Evolutionary conservation across 257 asterid genomes (phyloP).

Genomic region (Plantago ovata): DNA sequence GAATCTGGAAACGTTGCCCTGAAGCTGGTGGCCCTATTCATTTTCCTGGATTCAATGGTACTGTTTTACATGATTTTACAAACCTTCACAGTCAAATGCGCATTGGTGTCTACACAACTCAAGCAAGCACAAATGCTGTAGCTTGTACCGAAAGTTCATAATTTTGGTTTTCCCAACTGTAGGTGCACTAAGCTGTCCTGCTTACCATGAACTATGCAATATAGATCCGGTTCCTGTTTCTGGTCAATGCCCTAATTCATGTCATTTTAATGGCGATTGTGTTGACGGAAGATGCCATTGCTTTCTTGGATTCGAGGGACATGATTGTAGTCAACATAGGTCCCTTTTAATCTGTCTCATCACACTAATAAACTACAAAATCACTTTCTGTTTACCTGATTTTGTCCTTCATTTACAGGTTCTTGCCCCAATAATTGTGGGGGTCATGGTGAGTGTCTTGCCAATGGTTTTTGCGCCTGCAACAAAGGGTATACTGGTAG

Average conservation of each 20-base stretch:
- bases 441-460: conserved; percentile 71
- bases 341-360: neutral
- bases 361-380: neutral
- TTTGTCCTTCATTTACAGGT: conserved; percentile 34
- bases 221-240: conserved; percentile 54
- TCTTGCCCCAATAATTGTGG: conserved; percentile 68
- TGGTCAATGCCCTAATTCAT: conserved; percentile 79
- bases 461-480: conserved; percentile 62
- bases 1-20: conserved; percentile 79
- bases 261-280: conserved; percentile 89
- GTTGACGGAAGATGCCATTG: conserved; percentile 79
- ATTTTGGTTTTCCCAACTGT: conserved; percentile 14
- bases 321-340: conserved; percentile 77
- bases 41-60: conserved; percentile 85
- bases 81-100: too few relatives aligned
- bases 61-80: conserved; percentile 10
- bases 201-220: conserved; percentile 83
- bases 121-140: too few relatives aligned
- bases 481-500: conserved; percentile 67
- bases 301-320: conserved; percentile 87
- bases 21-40: conserved; percentile 78
- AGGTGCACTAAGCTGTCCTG: conserved; percentile 95
- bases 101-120: neutral
- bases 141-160: conserved; percentile 3
- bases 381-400: neutral